Evolutionary conservation across 495 filamentous ascomycete genomes (phyloP), one percentile per base, ranked within the genome.

Genomic region (Annulohypoxylon nitens): DNA sequence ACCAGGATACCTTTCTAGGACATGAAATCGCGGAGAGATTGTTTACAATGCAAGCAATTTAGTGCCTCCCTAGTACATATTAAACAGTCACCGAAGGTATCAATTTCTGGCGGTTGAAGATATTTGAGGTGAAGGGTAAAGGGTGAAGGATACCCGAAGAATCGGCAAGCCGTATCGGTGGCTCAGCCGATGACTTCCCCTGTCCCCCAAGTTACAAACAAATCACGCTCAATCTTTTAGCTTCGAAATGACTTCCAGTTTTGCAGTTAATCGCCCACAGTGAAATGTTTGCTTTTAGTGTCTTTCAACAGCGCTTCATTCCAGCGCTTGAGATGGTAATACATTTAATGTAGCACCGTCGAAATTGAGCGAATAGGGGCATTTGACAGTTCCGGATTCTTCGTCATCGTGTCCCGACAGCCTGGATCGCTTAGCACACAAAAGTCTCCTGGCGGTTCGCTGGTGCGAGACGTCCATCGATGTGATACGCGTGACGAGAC

Each of bases 401-500:
- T 63, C 50, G 39, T 70, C 61, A 67, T 34, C 39, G 2, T 50
- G 62, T 74, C 55, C 67, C 71, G 62, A 67, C 61, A 54, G 50
- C 64, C 57, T 54, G 71, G 71, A 60, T 74, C 61, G 18, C 66
- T 58, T 53, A 45, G 10, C n/a, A 59, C 30, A 62, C 30, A 41
- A 47, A 63, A 59, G 4, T 67, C 61, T 70, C 54, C 66, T 63
- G 66, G 71, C 57, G 66, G 61, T 33, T 74, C 65, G 47, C 47
- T 69, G n/a, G 41, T 69, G 54, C 50, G 33, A 60, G 34, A 6
- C 16, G 3, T 14, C 43, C 30, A 14, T 16, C 51, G 47, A 51
- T 55, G 30, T 66, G 71, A 61, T 61, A 69, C 65, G 55, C 47
- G 64, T 64, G 65, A 69, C 65, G 71, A 73, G 60, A 69, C 64